Conservation (phyloP, 306 rosid species). For the Castanospermum australe region DNA sequence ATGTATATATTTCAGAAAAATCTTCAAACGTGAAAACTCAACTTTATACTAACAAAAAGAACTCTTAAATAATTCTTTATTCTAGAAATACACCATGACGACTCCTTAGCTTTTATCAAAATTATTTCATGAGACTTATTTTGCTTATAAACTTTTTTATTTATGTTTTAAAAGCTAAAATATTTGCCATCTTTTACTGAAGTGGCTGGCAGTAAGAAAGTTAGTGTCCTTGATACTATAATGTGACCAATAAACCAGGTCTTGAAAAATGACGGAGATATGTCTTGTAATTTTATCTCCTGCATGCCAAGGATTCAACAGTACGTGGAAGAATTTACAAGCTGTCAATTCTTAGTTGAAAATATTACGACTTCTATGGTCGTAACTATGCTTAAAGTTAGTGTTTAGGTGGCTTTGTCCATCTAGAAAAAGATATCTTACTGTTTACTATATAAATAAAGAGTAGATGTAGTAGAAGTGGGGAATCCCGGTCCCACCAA, state of each 20-base stretch:
- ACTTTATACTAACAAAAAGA: too few relatives aligned
- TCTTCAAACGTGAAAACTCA: too few relatives aligned
- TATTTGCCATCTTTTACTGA: not conserved
- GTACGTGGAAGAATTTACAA: conserved; percentile 19
- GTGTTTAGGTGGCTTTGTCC: conserved; percentile 16
- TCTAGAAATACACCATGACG: too few relatives aligned
- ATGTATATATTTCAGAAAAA: too few relatives aligned
- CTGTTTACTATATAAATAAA: not conserved
- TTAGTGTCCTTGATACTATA: not conserved
- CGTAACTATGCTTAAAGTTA: not conserved
- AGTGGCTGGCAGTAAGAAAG: not conserved
- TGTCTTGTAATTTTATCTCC: not conserved
- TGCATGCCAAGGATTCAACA: not conserved
- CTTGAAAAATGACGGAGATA: too few relatives aligned
- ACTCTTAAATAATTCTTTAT: too few relatives aligned
- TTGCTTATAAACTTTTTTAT: not conserved
- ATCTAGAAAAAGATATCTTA: not conserved
- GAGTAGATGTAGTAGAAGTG: not conserved
- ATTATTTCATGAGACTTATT: too few relatives aligned
- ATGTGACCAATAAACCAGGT: not conserved
- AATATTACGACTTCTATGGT: not conserved
- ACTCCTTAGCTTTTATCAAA: too few relatives aligned
- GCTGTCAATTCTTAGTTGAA: not conserved
- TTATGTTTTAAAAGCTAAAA: not conserved
- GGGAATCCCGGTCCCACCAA: conserved; percentile 33